Evolutionary conservation across 2,329 filamentous ascomycete species (phyloP).

Genomic region (Penicillium sp.): DNA sequence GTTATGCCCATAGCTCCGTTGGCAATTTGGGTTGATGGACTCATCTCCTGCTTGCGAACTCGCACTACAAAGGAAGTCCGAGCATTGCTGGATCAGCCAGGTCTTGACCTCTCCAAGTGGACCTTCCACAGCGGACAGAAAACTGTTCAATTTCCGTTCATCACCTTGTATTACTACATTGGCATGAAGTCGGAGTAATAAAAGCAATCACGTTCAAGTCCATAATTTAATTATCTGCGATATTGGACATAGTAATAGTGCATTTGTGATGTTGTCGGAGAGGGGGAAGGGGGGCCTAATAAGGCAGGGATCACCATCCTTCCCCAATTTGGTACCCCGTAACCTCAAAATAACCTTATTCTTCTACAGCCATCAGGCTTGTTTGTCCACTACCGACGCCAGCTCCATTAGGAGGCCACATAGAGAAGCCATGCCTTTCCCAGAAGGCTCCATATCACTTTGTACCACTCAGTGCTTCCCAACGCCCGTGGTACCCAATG

Average conservation of each 20-base stretch:
- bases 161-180: slow-evolving; percentile 8
- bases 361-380: too few species aligned
- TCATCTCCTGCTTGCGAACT: neutral
- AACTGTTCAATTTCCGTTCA: slow-evolving; percentile 1
- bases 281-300: too few species aligned
- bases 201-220: neutral
- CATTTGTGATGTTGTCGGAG: too few species aligned
- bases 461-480: neutral
- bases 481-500: neutral
- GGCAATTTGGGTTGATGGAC: neutral
- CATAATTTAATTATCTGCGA: too few species aligned
- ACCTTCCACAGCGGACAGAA: slow-evolving; percentile 1
- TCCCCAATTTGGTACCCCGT: too few species aligned
- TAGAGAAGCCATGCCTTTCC: neutral
- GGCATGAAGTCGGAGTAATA: neutral
- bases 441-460: neutral
- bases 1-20: neutral
- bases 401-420: neutral
- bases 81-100: neutral
- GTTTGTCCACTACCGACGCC: too few species aligned
- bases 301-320: too few species aligned
- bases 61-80: neutral
- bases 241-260: too few species aligned
- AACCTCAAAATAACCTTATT: too few species aligned
- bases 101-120: neutral